Evolutionary conservation across 2,329 filamentous ascomycete species (phyloP).

Genomic region (Ceratocystis lukuohia): DNA sequence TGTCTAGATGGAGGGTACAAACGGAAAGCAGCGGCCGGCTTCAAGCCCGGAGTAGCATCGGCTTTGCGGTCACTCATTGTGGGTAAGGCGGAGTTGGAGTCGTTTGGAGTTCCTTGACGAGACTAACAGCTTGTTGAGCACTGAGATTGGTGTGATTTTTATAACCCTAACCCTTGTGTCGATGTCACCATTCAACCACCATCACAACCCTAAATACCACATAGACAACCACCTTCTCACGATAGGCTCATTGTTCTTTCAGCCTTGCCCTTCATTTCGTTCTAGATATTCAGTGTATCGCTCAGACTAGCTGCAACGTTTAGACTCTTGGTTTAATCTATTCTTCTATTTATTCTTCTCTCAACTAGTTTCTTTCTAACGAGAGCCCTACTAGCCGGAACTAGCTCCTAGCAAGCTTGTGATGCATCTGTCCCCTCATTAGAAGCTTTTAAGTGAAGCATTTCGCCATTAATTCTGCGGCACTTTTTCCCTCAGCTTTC

Average conservation of each 20-base stretch:
- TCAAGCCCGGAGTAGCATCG: background rate
- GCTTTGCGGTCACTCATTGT: slow-evolving; percentile 8
- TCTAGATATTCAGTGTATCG: too few species aligned
- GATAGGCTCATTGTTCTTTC: background rate
- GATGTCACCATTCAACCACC: too few species aligned
- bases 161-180: background rate
- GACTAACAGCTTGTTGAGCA: background rate
- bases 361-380: background rate
- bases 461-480: background rate
- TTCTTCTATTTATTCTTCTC: too few species aligned
- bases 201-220: background rate
- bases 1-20: background rate
- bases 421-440: background rate
- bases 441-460: background rate
- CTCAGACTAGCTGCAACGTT: background rate
- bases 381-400: background rate
- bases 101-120: background rate
- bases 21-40: slow-evolving; percentile 15
- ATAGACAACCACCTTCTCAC: background rate
- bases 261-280: background rate
- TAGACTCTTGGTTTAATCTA: too few species aligned
- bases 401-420: background rate
- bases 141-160: background rate
- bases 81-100: background rate
- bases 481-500: background rate